Conservation (phyloP, 1,284 basidiomycete species). For the Ceratobasidium sp. region DNA sequence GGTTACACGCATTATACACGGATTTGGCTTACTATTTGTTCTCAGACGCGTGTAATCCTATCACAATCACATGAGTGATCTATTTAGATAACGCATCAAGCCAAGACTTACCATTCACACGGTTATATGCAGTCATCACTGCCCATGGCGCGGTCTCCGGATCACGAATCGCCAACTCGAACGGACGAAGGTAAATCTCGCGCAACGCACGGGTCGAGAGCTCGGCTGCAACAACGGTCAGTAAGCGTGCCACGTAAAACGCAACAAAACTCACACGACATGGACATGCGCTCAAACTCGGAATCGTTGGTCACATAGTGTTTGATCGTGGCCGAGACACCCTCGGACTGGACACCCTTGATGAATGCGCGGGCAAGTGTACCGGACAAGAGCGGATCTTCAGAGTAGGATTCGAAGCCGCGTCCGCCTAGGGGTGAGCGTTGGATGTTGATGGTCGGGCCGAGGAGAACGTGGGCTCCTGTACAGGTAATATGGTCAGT, state of each 20-base stretch:
- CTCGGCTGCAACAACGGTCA: constrained; percentile 50
- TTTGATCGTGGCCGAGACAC: constrained; percentile 63
- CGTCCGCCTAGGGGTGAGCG: constrained; percentile 41
- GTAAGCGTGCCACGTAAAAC: constrained; percentile 10
- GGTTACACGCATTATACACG: constrained; percentile 44
- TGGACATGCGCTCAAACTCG: constrained; percentile 43
- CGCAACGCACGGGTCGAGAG: constrained; percentile 67
- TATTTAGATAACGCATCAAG: too few species aligned
- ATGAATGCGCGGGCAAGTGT: constrained; percentile 67
- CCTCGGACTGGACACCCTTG: constrained; percentile 67
- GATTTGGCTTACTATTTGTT: constrained; percentile 17
- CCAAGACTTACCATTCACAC: constrained; percentile 36
- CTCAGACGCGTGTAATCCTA: constrained; percentile 24
- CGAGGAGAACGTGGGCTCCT: constrained; percentile 40
- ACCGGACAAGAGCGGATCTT: constrained; percentile 52
- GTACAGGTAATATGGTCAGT: background rate
- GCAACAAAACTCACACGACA: constrained; percentile 34
- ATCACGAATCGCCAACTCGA: constrained; percentile 45
- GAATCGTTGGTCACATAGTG: constrained; percentile 51
- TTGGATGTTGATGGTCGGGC: constrained; percentile 44
- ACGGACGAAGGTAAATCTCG: constrained; percentile 75
- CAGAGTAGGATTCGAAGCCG: constrained; percentile 44
- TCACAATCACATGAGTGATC: background rate
- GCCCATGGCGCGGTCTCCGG: constrained; percentile 39
- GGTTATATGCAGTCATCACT: constrained; percentile 43